A percentile compares a stretch with the other conserved stretches of the same genome.
phyloP scores from a whole-genome alignment of 2,329 filamentous ascomycete species.

The Malbranchea zuffiana region DNA sequence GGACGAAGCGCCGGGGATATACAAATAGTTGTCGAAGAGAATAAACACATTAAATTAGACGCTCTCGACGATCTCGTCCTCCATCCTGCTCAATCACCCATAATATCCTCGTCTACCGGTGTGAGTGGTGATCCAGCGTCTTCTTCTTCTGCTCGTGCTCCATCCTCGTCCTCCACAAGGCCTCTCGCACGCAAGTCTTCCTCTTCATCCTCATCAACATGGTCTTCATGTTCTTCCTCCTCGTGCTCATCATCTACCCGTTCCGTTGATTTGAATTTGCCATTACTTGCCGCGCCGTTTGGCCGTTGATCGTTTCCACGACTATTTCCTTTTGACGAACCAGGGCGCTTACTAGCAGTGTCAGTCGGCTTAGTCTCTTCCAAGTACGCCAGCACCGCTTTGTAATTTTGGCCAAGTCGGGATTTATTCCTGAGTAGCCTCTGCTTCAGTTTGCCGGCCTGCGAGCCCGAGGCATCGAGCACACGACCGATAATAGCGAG shows the following conservation, averaged over 20 bases:
- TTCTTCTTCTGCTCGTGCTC: conserved; percentile 15
- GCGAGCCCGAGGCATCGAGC: conserved; percentile 53
- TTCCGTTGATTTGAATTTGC: conserved; percentile 29
- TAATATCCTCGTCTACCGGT: conserved; percentile 33
- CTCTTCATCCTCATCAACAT: conserved; percentile 33
- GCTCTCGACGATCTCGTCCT: no score
- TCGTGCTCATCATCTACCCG: conserved; percentile 35
- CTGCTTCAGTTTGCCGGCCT: conserved; percentile 54
- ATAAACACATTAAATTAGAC: no score
- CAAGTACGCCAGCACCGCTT: conserved; percentile 69
- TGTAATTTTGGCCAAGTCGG: conserved; percentile 75
- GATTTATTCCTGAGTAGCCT: conserved; percentile 67
- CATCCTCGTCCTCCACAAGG: conserved; percentile 28
- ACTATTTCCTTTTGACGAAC: conserved; percentile 7
- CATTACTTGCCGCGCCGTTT: conserved; percentile 21
- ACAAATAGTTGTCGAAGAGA: no score
- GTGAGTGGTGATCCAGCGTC: conserved; percentile 12
- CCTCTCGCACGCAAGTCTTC: conserved; percentile 29
- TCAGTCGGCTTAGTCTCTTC: conserved; percentile 50
- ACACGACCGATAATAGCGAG: conserved; percentile 65
- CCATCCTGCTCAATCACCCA: conserved; percentile 29
- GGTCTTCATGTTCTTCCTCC: conserved; percentile 24
- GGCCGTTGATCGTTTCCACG: not conserved
- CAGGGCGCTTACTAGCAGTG: no score
- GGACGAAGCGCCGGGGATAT: no score